Conservation (phyloP, 257 asterid species). For the Dorcoceras hygrometricum region DNA sequence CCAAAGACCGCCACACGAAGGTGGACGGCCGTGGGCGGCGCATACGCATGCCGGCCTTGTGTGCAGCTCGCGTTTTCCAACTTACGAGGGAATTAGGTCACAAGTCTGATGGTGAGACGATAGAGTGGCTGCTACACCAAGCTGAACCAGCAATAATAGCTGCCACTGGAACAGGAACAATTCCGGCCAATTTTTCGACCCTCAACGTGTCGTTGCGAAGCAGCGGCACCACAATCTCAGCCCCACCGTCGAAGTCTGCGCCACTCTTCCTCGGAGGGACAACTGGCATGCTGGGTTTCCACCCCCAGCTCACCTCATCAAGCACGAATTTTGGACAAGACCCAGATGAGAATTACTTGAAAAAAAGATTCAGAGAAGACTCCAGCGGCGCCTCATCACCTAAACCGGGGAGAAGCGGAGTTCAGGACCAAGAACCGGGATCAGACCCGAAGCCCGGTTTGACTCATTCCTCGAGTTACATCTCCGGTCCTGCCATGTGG, state of each 20-base stretch:
- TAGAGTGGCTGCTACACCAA: conserved; percentile 56
- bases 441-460: conserved; percentile 46
- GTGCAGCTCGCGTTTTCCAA: conserved; percentile 61
- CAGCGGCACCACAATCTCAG: conserved; percentile 61
- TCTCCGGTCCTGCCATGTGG: conserved; percentile 72
- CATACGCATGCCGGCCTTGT: conserved; percentile 57
- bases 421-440: conserved; percentile 39
- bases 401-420: conserved; percentile 33
- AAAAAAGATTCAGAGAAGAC: conserved; percentile 49
- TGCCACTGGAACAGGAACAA: conserved; percentile 60
- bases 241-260: conserved; percentile 56
- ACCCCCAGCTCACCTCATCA: conserved; percentile 43
- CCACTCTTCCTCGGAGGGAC: conserved; percentile 57
- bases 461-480: conserved; percentile 35
- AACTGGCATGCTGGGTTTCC: conserved; percentile 59
- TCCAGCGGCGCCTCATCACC: conserved; percentile 35
- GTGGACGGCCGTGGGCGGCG: conserved; percentile 62
- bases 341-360: conserved; percentile 49
- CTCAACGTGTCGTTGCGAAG: conserved; percentile 63
- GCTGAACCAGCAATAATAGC: conserved; percentile 53
- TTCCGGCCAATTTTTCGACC: conserved; percentile 67
- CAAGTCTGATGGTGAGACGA: conserved; percentile 54
- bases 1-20: conserved; percentile 56
- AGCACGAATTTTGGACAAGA: conserved; percentile 37
- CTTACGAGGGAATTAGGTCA: conserved; percentile 52